Evolutionary conservation across 306 rosid genomes (phyloP).

Genomic region (Hippophae gyantsensis): DNA sequence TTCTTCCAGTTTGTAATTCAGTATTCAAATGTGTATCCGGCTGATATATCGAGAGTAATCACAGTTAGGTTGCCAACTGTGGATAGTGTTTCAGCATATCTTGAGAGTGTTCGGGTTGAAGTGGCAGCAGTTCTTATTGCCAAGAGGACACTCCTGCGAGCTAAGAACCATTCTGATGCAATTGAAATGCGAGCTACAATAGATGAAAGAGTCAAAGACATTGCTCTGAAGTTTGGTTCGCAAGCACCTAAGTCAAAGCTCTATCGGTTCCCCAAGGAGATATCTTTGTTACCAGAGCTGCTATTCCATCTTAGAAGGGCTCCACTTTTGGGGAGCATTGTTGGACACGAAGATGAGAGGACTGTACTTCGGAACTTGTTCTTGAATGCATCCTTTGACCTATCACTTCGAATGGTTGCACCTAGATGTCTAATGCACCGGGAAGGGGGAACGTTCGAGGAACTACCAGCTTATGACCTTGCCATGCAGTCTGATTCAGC

Average conservation of each 20-base stretch:
- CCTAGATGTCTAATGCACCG: slow-evolving; percentile 96
- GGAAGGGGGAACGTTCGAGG: slow-evolving; percentile 88
- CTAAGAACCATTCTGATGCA: slow-evolving; percentile 55
- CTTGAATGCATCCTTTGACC: slow-evolving; percentile 82
- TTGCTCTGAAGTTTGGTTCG: slow-evolving; percentile 67
- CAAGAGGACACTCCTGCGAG: slow-evolving; percentile 67
- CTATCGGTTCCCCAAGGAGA: slow-evolving; percentile 68
- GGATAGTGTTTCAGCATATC: slow-evolving; percentile 67
- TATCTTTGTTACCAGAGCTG: slow-evolving; percentile 71
- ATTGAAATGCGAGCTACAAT: slow-evolving; percentile 57
- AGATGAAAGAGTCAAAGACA: slow-evolving; percentile 83
- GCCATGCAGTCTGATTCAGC: slow-evolving; percentile 96
- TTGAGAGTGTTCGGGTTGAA: slow-evolving; percentile 80
- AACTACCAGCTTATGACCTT: slow-evolving; percentile 86
- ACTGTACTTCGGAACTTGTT: slow-evolving; percentile 74
- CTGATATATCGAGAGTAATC: slow-evolving; percentile 71
- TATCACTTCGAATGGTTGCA: slow-evolving; percentile 86
- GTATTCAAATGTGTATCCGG: slow-evolving; percentile 54
- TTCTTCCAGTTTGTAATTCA: slow-evolving; percentile 58
- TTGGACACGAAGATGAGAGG: slow-evolving; percentile 97
- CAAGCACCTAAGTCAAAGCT: slow-evolving; percentile 70
- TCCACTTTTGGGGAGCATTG: slow-evolving; percentile 78
- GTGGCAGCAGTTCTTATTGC: slow-evolving; percentile 81
- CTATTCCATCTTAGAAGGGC: slow-evolving; percentile 87
- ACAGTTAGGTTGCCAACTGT: slow-evolving; percentile 73